Conservation (phyloP, 2,329 filamentous ascomycete species). For the Mycosphaerella arachidis region DNA sequence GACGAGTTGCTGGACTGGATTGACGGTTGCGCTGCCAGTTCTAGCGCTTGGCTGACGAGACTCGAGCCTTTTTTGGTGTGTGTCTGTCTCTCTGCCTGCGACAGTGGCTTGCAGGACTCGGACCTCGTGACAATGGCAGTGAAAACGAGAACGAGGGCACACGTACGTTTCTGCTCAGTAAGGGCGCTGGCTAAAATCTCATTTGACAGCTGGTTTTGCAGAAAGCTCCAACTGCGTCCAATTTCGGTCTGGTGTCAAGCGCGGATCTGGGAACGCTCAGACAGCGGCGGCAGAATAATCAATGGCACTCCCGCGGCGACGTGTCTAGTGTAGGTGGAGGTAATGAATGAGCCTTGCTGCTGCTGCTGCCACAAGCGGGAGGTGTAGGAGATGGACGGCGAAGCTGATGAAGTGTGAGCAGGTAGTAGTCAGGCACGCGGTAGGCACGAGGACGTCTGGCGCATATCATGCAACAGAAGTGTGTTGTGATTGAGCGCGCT, state of each 20-base stretch:
- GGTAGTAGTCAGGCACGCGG: not conserved
- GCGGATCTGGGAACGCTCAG: not conserved
- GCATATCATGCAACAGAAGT: not conserved
- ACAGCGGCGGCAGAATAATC: not conserved
- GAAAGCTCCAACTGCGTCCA: not conserved
- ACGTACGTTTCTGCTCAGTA: conserved; percentile 13
- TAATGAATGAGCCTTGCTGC: not conserved
- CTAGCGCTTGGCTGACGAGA: not conserved
- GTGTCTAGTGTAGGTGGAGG: not conserved
- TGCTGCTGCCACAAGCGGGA: not conserved
- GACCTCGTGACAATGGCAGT: not conserved
- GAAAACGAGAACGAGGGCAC: conserved; percentile 8
- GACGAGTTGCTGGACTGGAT: not conserved
- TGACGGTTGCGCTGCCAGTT: not conserved
- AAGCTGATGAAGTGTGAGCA: not conserved
- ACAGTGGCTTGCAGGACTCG: not conserved
- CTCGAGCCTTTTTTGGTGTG: not conserved
- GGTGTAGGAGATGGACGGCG: not conserved
- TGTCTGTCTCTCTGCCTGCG: not conserved
- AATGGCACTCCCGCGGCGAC: not conserved
- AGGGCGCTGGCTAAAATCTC: conserved; percentile 11
- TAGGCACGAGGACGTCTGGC: not conserved
- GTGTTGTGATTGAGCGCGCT: not conserved
- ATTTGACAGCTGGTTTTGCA: conserved; percentile 10
- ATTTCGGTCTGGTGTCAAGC: not conserved